Base-by-base conservation (phyloP, 78 protist species). In the Cavenderia fasciculata region DNA sequence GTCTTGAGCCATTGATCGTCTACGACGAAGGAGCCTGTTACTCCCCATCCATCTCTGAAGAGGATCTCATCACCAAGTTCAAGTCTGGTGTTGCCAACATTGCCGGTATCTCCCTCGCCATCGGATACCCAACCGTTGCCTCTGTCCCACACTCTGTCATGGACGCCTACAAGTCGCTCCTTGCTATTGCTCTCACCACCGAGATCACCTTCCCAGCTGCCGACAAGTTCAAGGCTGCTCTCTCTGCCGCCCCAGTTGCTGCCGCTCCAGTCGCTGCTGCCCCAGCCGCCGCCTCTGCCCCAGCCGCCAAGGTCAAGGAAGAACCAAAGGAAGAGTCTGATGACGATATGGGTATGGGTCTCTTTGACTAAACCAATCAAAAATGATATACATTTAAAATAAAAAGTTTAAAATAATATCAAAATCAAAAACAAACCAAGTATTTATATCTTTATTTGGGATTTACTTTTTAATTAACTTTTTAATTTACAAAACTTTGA, bases 1-100 rank as follows among this genome's bases (percentile, higher is more conserved):
- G 99, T 59, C 82, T 99, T 5, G 69, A 65, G 51, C 59, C 94
- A 76, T 11, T 19, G 56, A 40, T 65, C 51, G 89, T 97, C 65
- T 98, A 94, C 96, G 99, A 99, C 41, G 40, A 51, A 74, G 99
- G 99, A 49, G 69, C 94, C 4, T 34, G 96, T 73, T 98, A 86
- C 97, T 76, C 72, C 41, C 94, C 98, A 57, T 72, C 44, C 27
- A 95, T 99, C 74, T 93, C 96, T 88, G 95, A 96, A 71, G 97
- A 46, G 14, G 98, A 94, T 75, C 43, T 98, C 59, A 0, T 68
- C 38, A 66, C 41, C 74, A 63, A 40, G 72, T 71, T 97, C 92
- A 25, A 6, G 34, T 41, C 3, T 4, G 99, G 94, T 38, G 49
- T 95, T 68, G 51, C 52, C 92, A 44, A 87, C 86, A 94, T 99